Base-by-base conservation (phyloP, 2,329 filamentous ascomycete species). In the Boeremia exigua region DNA sequence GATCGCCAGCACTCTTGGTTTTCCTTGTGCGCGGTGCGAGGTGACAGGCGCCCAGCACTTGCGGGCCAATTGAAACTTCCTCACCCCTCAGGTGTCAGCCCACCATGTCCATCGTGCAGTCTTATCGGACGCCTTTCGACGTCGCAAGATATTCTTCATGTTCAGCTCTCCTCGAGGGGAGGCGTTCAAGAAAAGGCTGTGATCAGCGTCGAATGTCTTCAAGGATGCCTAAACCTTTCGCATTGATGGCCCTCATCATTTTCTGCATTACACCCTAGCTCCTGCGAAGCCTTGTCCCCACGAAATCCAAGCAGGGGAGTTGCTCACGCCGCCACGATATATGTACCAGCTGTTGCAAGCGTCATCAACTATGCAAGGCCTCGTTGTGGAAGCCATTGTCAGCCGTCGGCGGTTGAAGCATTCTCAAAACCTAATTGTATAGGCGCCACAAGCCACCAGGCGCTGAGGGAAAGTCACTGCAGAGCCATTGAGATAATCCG, bases 351-450 rank as follows among this genome's bases (percentile, higher is more conserved):
- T 19, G 38, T 51, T 56, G 47, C 53, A 56, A 39, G 53, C 47
- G 43, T 56, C 53, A 56, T 56, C 42, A 43, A 47, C 30, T 56
- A 56, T 51, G 53, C 47, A 56, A 51, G 43, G 53, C 37, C 32
- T 27, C 48, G 34, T 28, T n/a, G 53, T 48, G 30, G 19, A 19
- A 30, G 28, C 25, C 47, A 19, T 27, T 6, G 33, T 48, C 29
- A 37, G 40, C 27, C 36, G 25, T 44, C 28, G 15, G 14, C 27
- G 36, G 14, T 14, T 33, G 25, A 11, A 43, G 25, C 17, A 14
- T 11, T 33, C 11, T 47, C 6, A 30, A 15, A 11, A 37, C 42
- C 28, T 30, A 37, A 28, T 47, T 4, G 39, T 36, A 29, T 33
- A 38, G n/a, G 25, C 19, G 29, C 14, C 28, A 27, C 34, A 29